Conservation (phyloP, 2,329 filamentous ascomycete species). For the Sporothrix sp. region DNA sequence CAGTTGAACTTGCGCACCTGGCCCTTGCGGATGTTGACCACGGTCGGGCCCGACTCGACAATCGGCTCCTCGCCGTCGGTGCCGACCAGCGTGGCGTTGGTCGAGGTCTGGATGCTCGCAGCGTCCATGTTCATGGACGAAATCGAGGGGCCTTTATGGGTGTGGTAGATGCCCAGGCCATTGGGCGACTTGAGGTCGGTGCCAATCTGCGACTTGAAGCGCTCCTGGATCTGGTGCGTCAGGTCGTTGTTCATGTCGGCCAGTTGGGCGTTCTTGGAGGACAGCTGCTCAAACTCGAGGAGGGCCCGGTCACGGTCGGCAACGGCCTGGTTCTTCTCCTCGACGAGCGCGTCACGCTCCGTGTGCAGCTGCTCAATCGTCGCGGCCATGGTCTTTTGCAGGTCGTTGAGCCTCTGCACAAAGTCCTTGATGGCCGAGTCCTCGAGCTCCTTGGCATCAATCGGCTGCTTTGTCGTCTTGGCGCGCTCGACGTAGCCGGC, state of each 20-base stretch:
- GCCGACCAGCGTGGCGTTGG: slow-evolving; percentile 46
- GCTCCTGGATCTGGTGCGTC: slow-evolving; percentile 85
- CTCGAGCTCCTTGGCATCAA: slow-evolving; percentile 75
- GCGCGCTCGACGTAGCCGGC: slow-evolving; percentile 80
- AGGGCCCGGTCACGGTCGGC: slow-evolving; percentile 87
- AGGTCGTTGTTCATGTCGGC: slow-evolving; percentile 93
- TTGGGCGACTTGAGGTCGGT: slow-evolving; percentile 33
- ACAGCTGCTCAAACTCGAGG: slow-evolving; percentile 90
- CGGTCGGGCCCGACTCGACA: slow-evolving; percentile 69
- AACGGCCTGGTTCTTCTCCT: slow-evolving; percentile 74
- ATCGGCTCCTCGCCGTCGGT: slow-evolving; percentile 58
- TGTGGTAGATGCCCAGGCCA: slow-evolving; percentile 49
- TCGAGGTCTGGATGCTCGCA: slow-evolving; percentile 46
- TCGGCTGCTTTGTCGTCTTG: slow-evolving; percentile 68
- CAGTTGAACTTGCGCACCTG: slow-evolving; percentile 97
- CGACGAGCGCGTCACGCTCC: slow-evolving; percentile 70
- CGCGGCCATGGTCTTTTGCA: slow-evolving; percentile 49
- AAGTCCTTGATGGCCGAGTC: slow-evolving; percentile 87
- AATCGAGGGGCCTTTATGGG: slow-evolving; percentile 38
- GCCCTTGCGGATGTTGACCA: slow-evolving; percentile 89
- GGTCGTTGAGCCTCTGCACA: slow-evolving; percentile 59
- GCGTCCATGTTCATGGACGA: slow-evolving; percentile 43
- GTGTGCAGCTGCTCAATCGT: slow-evolving; percentile 51
- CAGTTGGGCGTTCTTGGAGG: slow-evolving; percentile 86
- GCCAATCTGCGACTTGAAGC: slow-evolving; percentile 70